Evolutionary conservation across 495 filamentous ascomycete species (phyloP).

Genomic region (Apiosordaria backusii): DNA sequence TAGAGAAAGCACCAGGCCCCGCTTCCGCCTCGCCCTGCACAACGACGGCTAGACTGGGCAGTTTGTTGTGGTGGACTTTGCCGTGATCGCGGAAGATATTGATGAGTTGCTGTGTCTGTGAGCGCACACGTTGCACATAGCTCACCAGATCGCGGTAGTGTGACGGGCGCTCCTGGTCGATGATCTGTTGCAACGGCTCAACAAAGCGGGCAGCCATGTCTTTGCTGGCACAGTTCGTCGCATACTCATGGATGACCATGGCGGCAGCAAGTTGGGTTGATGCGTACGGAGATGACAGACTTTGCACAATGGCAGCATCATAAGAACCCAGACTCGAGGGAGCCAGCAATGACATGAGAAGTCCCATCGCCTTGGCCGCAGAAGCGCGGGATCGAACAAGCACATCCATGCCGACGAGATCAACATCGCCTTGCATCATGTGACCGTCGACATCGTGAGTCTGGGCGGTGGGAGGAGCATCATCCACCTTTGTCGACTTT

Average conservation of each 20-base stretch:
- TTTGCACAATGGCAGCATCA: slow-evolving; percentile 55
- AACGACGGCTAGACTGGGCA: slow-evolving; percentile 79
- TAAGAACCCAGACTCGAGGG: slow-evolving; percentile 47
- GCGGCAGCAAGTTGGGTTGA: slow-evolving; percentile 80
- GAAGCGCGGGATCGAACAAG: slow-evolving; percentile 84
- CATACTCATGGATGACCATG: slow-evolving; percentile 87
- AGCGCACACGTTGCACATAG: slow-evolving; percentile 81
- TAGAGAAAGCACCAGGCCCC: slow-evolving; percentile 84
- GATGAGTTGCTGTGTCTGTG: slow-evolving; percentile 83
- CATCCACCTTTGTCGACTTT: slow-evolving; percentile 78
- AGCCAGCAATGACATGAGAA: slow-evolving; percentile 63
- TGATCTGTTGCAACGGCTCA: slow-evolving; percentile 59
- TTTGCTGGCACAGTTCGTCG: slow-evolving; percentile 50
- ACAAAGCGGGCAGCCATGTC: slow-evolving; percentile 47
- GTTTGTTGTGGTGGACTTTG: slow-evolving; percentile 64
- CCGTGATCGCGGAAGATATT: slow-evolving; percentile 86
- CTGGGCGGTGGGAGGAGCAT: slow-evolving; percentile 54
- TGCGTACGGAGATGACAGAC: slow-evolving; percentile 66
- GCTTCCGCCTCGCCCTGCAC: slow-evolving; percentile 90
- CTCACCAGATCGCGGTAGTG: slow-evolving; percentile 85
- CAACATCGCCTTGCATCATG: slow-evolving; percentile 95
- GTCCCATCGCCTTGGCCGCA: slow-evolving; percentile 78
- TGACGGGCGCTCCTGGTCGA: slow-evolving; percentile 74
- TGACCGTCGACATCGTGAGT: slow-evolving; percentile 94
- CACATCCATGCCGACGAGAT: slow-evolving; percentile 83